Percentiles rank a stretch among this genome's conserved stretches.
These are phyloP conservation scores for Aspergillus jensenii DNA, from an alignment of 2,329 filamentous ascomycete genomes.

Conservation along the genomic window DNA sequence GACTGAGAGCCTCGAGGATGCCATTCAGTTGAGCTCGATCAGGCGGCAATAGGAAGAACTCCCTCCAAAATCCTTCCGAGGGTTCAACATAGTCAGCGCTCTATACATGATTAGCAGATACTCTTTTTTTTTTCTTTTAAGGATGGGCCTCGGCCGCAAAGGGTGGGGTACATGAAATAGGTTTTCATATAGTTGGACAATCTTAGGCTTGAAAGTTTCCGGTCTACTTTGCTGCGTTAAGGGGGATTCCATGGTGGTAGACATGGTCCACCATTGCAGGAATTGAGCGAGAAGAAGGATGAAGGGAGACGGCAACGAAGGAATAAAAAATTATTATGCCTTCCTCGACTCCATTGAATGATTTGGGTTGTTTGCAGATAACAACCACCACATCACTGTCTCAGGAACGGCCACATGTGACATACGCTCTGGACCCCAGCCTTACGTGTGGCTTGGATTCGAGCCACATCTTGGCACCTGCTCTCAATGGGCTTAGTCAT, in stretches of 20 bases:
- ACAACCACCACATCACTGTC: slow-evolving; percentile 12
- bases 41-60: slow-evolving; percentile 88
- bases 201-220: slow-evolving; percentile 89
- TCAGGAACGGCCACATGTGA: slow-evolving; percentile 12
- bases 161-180: slow-evolving; percentile 62
- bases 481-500: slow-evolving; percentile 1
- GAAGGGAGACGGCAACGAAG: background rate
- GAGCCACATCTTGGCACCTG: slow-evolving; percentile 8
- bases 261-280: slow-evolving; percentile 20
- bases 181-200: slow-evolving; percentile 82
- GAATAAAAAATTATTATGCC: background rate
- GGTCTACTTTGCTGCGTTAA: slow-evolving; percentile 89
- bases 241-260: slow-evolving; percentile 76
- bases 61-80: slow-evolving; percentile 90
- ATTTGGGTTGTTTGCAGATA: slow-evolving; percentile 8
- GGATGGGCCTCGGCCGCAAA: background rate
- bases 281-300: background rate
- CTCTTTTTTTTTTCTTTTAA: background rate
- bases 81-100: slow-evolving; percentile 68
- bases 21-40: slow-evolving; percentile 68
- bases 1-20: slow-evolving; percentile 68
- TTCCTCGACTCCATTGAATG: background rate
- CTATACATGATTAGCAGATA: slow-evolving; percentile 39
- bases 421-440: slow-evolving; percentile 7
- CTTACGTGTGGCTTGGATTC: slow-evolving; percentile 5